Base-by-base conservation (phyloP, 495 filamentous ascomycete genomes). In the Viridothelium virens region DNA sequence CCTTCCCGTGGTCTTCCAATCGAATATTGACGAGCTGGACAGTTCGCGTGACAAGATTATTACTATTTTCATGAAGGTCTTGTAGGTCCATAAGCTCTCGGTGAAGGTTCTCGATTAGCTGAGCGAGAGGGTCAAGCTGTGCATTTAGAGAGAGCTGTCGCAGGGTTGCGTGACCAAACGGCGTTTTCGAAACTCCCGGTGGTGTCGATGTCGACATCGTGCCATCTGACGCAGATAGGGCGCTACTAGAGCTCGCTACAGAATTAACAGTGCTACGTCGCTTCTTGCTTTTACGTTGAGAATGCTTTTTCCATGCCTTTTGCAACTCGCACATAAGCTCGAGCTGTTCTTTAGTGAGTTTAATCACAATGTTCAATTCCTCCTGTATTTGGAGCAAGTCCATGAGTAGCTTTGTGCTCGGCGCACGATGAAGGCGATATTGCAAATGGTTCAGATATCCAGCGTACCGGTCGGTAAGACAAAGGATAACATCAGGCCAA, bases 11-110 rank as follows among this genome's bases (percentile, higher is more conserved):
- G 61, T 76, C 75, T 67, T 78, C 76, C 2, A 78, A 67, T 14
- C 76, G 73, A 64, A 78, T 78, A 65, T 78, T 78, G 66, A 78
- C 76, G 1, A 78, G 68, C 63, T 77, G 75, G 37, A 78, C 74
- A 11, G 76, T 78, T 36, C 76, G 75, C 39, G 74, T 78, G 53
- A 78, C 69, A 1, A 77, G 70, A 12, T 75, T 66, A 62, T 76
- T 77, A 61, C 71, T 76, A 66, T 78, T 78, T 44, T 76, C 76
- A 4, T 73, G 71, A 1, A 78, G 68, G 41, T 77, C 76, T 46
- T 66, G 66, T 10, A 78, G 67, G 47, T 78, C 76, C 3, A 65
- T 65, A 11, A 75, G 72, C 64, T 78, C 76, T 9, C 73, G 68
- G 16, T 74, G 68, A 1, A 78, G 71, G 50, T 76, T 76, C 39